Conservation (phyloP, 139 green algal genomes). For the Pseudopediastrum boryanum region DNA sequence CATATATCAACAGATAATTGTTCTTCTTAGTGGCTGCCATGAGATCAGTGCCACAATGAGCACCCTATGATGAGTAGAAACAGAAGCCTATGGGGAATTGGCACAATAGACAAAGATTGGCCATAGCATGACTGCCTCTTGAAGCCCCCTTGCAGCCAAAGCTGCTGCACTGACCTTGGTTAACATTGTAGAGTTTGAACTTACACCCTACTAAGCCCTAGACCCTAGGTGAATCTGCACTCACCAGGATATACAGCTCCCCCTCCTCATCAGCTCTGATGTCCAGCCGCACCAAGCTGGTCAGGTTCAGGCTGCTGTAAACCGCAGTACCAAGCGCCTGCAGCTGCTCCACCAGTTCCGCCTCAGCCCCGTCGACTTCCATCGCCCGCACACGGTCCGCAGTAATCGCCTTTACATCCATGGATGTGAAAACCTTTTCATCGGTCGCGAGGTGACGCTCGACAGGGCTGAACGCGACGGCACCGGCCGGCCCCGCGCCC, state of each 20-base stretch:
- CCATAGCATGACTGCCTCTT: too few relatives aligned
- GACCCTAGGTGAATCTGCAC: background rate
- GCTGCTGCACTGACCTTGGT: too few relatives aligned
- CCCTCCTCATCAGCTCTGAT: slow-evolving; percentile 8
- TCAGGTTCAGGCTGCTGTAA: slow-evolving; percentile 10
- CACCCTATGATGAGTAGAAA: too few relatives aligned
- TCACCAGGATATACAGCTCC: slow-evolving; percentile 5
- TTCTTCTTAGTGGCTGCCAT: too few relatives aligned
- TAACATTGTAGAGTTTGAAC: too few relatives aligned
- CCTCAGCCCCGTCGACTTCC: background rate
- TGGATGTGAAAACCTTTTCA: slow-evolving; percentile 20
- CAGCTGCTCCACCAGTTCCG: background rate
- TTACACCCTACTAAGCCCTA: background rate
- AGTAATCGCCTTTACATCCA: slow-evolving; percentile 19
- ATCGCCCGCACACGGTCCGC: slow-evolving; percentile 8
- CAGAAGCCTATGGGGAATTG: too few relatives aligned
- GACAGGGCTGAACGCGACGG: slow-evolving; percentile 16
- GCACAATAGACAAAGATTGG: too few relatives aligned
- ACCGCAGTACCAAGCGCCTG: background rate
- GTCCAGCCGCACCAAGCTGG: slow-evolving; percentile 4
- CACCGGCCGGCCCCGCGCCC: background rate
- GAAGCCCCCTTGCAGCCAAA: too few relatives aligned
- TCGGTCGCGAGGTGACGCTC: background rate
- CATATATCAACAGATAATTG: too few relatives aligned
- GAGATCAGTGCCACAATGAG: too few relatives aligned